Evolutionary conservation across 1,284 basidiomycete genomes (phyloP), one percentile per base, ranked within the genome.

Genomic region (Dichomitus squalens): DNA sequence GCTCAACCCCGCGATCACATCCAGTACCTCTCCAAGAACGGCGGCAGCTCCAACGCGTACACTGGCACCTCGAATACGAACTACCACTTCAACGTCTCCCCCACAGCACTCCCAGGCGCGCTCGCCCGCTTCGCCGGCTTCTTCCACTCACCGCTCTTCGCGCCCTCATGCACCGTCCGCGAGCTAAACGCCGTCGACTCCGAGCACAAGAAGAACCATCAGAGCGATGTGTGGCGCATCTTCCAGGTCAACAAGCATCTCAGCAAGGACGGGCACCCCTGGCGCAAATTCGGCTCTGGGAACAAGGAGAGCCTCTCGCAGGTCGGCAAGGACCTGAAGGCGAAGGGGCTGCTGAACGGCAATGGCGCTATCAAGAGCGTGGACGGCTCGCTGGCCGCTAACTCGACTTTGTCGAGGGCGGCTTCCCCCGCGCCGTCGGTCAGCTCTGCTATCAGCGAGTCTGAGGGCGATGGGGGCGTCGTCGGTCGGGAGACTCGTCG

Each of bases 111-210:
- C 4, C 75, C 83, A 3, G 91, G 90, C 40, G 95, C 96, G 1
- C 82, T 99, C 8, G 85, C 93, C 65, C 90, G 96, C 29, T 99
- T 99, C 73, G 83, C 96, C 0, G 90, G 88, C 2, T 99, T 99
- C 80, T 99, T 99, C 77, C 90, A 93, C 66, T 90, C 88, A 38
- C 97, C 97, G 0, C 82, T 97, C 51, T 99, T 99, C 70, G 79
- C 92, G 11, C 85, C 91, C 0, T 93, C 92, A 16, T 96, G 96
- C 72, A 96, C 96, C 0, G 86, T 91, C 52, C 86, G 97, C 46
- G 97, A 99, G 75, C 86, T 98, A 64, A 95, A 96, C 65, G 97
- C 97, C 1, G 97, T 99, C 35, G 92, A 99, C 72, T 98, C 95
- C 1, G 97, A 99, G 72, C 92, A 99, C 82, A 95, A 95, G 80